These are phyloP conservation scores for Ophiocordyceps camponoti-rufipedis DNA, from an alignment of 2,329 filamentous ascomycete genomes.

Conservation along the genomic window DNA sequence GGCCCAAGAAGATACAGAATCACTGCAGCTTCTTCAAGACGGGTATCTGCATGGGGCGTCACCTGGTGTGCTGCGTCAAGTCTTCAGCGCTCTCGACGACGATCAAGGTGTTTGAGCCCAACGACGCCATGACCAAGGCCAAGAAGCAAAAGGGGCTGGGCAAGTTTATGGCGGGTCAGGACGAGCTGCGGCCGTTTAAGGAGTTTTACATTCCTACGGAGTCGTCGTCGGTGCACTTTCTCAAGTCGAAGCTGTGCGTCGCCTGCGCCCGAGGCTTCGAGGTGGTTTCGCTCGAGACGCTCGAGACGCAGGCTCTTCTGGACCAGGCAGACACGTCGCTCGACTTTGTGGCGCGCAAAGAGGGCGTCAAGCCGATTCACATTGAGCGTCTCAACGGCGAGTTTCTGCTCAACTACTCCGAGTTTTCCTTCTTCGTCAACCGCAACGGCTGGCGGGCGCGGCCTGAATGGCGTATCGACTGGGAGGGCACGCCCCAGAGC, in stretches of 20 bases:
- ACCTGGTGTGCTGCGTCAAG: conserved; percentile 93
- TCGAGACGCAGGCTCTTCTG: conserved; percentile 93
- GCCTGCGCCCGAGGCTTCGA: conserved; percentile 93
- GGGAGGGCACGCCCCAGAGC: conserved; percentile 82
- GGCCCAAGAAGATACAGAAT: conserved; percentile 89
- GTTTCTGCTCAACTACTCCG: conserved; percentile 93
- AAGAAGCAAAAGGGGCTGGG: conserved; percentile 92
- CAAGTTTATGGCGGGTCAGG: conserved; percentile 92
- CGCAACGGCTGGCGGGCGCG: conserved; percentile 92
- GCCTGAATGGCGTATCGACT: conserved; percentile 92
- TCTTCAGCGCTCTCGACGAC: conserved; percentile 84
- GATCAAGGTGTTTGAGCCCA: conserved; percentile 98
- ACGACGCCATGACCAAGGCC: conserved; percentile 80
- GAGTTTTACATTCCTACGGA: conserved; percentile 98
- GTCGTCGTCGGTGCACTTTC: conserved; percentile 94
- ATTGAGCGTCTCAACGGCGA: conserved; percentile 95
- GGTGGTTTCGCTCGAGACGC: conserved; percentile 86
- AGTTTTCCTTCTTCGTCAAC: conserved; percentile 99
- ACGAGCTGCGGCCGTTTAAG: conserved; percentile 92
- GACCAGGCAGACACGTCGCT: conserved; percentile 96
- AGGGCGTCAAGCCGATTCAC: conserved; percentile 86
- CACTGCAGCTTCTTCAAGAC: conserved; percentile 98
- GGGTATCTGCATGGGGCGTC: conserved; percentile 82
- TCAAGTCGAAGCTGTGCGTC: conserved; percentile 91
- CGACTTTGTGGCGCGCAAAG: conserved; percentile 87